Evolutionary conservation across 345 rosid species (phyloP).

Genomic region (Euphorbia peplus): DNA sequence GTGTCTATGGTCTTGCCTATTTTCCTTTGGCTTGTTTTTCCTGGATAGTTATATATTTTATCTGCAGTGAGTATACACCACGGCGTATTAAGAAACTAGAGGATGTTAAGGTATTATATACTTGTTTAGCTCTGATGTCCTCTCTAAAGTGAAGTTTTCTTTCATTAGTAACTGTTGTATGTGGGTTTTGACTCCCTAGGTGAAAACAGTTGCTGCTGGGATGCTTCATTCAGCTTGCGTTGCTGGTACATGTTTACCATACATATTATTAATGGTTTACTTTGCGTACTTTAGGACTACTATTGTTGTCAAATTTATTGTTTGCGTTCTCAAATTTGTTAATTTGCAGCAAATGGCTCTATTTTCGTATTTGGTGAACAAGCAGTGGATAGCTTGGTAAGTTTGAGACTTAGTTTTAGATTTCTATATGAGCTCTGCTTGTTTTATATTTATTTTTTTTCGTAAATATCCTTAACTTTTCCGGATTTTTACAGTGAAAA

Average conservation of each 20-base stretch:
- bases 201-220: slow-evolving; percentile 77
- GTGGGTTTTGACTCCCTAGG: slow-evolving; percentile 42
- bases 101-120: slow-evolving; percentile 57
- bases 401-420: slow-evolving; percentile 14
- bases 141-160: slow-evolving; percentile 10
- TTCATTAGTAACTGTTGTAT: slow-evolving; percentile 18
- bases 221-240: slow-evolving; percentile 83
- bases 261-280: slow-evolving; percentile 8
- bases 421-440: neutral
- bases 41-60: slow-evolving; percentile 9
- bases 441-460: neutral
- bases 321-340: slow-evolving; percentile 13
- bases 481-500: neutral
- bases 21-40: slow-evolving; percentile 16
- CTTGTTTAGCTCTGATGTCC: slow-evolving; percentile 9
- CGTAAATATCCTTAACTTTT: neutral
- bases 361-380: slow-evolving; percentile 80
- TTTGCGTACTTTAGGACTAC: slow-evolving; percentile 4
- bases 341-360: slow-evolving; percentile 66
- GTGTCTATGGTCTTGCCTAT: neutral
- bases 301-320: neutral
- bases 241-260: slow-evolving; percentile 52
- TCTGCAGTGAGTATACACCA: slow-evolving; percentile 89
- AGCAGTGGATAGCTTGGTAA: slow-evolving; percentile 48
- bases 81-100: slow-evolving; percentile 86